A percentile compares a stretch with the other conserved stretches of the same genome.
Evolutionary conservation across 768 basidiomycete genomes (phyloP).

Genomic region (Multifurca ochricompacta): DNA sequence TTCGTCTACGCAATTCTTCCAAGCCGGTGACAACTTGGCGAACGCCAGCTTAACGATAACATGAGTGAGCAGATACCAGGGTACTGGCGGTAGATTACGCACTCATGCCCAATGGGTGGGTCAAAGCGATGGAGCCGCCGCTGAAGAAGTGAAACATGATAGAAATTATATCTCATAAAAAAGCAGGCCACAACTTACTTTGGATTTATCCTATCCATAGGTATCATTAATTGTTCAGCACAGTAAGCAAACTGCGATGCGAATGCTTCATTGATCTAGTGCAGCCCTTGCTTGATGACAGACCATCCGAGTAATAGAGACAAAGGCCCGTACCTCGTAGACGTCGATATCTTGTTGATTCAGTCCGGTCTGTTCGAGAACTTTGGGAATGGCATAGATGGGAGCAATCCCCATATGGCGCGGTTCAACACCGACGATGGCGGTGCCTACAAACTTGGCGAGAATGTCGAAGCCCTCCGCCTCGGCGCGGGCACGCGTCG

Average conservation of each 20-base stretch:
- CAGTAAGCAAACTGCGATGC: constrained; percentile 93
- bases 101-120: constrained; percentile 85
- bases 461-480: constrained; percentile 70
- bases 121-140: constrained; percentile 79
- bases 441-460: constrained; percentile 73
- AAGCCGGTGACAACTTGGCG: constrained; percentile 88
- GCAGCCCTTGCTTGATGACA: neutral
- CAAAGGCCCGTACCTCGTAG: constrained; percentile 49
- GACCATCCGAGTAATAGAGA: neutral
- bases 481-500: constrained; percentile 70
- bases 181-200: constrained; percentile 45
- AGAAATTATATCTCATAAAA: neutral
- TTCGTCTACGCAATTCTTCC: constrained; percentile 64
- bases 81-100: constrained; percentile 24
- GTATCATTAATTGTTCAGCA: constrained; percentile 68
- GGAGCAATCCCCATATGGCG: constrained; percentile 75
- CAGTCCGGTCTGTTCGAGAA: constrained; percentile 53
- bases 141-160: constrained; percentile 31
- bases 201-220: constrained; percentile 77
- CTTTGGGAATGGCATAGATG: constrained; percentile 60
- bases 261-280: constrained; percentile 83
- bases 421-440: constrained; percentile 77
- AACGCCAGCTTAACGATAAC: constrained; percentile 50
- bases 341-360: constrained; percentile 67
- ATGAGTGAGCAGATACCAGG: constrained; percentile 14